Base-by-base conservation (phyloP, 1,284 basidiomycete species). In the Sanguinoderma infundibulare region DNA sequence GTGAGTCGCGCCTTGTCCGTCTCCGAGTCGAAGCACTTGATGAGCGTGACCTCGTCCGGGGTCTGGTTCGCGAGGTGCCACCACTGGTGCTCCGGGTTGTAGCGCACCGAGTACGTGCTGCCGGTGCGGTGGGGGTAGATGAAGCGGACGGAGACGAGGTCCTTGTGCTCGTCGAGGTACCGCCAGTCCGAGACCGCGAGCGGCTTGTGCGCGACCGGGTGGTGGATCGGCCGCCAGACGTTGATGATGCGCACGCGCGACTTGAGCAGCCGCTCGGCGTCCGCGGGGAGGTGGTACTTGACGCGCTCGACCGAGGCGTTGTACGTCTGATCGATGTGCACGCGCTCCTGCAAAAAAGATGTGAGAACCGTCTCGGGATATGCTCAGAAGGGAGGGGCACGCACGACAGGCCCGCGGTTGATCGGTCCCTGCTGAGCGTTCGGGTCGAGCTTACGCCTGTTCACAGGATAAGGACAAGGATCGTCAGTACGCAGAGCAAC, bases 321-420 rank as follows among this genome's bases (percentile, higher is more conserved):
- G 38, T 75, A 76, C 0, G 85, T 86, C 72, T 87, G 86, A 69
- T 87, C 87, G 56, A 85, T 81, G 65, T 87, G 86, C 0, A 81
- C 81, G 35, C 68, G 69, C 51, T 69, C 67, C 74, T 74, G 44
- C n/a, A 14, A 15, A 17, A 28, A 14, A 6, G 14, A 9, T 10
- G 12, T 9, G 10, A 39, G n/a, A n/a, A n/a, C n/a, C n/a, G 39
- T 22, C 2, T 12, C 15, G 17, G 22, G 28, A 32, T 12, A 8
- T 8, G 22, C 39, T 14, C 1, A 35, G 28, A 1, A 22, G 36
- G 30, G 22, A 5, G 3, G 30, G 35, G 26, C 56, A 47, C 42
- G 14, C 52, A 67, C 66, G 15, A 67, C 66, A 5, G 66, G 66
- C 5, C 66, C 66, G 6, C 66, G 61, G 15, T 32, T 32, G 12